Conservation (phyloP, 768 basidiomycete species). For the Auriscalpium orientale region DNA sequence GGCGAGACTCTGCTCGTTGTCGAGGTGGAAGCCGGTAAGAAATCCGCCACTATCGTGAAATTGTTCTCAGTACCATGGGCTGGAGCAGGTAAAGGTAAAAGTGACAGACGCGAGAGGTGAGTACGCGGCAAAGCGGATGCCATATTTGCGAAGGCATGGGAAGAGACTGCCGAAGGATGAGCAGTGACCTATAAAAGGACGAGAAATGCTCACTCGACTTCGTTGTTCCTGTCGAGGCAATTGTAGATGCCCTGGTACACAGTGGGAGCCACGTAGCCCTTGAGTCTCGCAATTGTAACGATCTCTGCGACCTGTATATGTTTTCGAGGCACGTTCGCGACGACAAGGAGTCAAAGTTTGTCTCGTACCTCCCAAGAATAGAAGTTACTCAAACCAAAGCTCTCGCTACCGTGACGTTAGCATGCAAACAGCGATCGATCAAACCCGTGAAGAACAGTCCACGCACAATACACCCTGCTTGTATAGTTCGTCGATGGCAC, state of each 20-base stretch:
- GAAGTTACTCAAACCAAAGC: slow-evolving; percentile 16
- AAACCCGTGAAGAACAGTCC: background rate
- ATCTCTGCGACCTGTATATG: slow-evolving; percentile 20
- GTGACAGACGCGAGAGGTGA: slow-evolving; percentile 22
- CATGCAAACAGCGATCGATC: background rate
- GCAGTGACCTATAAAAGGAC: too few species aligned
- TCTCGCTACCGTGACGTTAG: slow-evolving; percentile 4
- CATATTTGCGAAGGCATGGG: slow-evolving; percentile 19
- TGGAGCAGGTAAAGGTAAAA: background rate
- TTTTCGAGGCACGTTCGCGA: background rate
- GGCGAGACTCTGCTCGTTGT: background rate
- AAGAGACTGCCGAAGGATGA: slow-evolving; percentile 7
- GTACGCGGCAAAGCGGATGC: slow-evolving; percentile 25
- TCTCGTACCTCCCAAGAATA: slow-evolving; percentile 10
- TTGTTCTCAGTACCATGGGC: background rate
- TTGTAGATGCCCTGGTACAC: slow-evolving; percentile 22
- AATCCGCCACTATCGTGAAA: slow-evolving; percentile 10
- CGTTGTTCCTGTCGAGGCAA: slow-evolving; percentile 15
- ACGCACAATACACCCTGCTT: slow-evolving; percentile 16
- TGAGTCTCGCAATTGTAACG: slow-evolving; percentile 19
- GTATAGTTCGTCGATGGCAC: slow-evolving; percentile 21
- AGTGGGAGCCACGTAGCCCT: slow-evolving; percentile 18
- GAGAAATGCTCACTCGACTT: slow-evolving; percentile 10
- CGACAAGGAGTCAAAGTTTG: background rate
- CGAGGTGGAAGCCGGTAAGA: slow-evolving; percentile 17